These are phyloP conservation scores for Fusarium haematococcum DNA, from an alignment of 2,329 filamentous ascomycete genomes.

Conservation along the genomic window DNA sequence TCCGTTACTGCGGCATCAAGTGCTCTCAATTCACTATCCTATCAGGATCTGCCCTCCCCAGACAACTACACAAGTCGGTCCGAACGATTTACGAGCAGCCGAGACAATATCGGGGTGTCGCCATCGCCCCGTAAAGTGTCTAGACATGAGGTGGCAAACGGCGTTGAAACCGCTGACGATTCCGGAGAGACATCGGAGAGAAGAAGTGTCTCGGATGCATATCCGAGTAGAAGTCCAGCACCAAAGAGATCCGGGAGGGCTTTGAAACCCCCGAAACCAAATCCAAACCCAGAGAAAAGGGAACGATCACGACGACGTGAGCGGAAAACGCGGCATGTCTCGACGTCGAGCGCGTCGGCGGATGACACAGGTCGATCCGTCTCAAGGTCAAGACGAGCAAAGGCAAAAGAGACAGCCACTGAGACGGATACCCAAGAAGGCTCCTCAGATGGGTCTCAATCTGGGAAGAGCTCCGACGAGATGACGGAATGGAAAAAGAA, in stretches of 20 bases:
- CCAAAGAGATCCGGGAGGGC: slow-evolving; percentile 25
- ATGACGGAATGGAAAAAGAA: slow-evolving; percentile 70
- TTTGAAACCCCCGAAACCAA: slow-evolving; percentile 21
- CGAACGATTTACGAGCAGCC: slow-evolving; percentile 26
- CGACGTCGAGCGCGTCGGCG: slow-evolving; percentile 44
- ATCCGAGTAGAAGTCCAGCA: slow-evolving; percentile 30
- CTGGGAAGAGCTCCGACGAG: slow-evolving; percentile 53
- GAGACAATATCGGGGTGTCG: slow-evolving; percentile 15
- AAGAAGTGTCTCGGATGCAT: slow-evolving; percentile 25
- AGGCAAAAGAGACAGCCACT: slow-evolving; percentile 48
- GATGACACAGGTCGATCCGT: slow-evolving; percentile 37
- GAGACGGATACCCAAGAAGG: slow-evolving; percentile 61
- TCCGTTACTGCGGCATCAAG: slow-evolving; percentile 69
- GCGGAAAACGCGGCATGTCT: slow-evolving; percentile 30
- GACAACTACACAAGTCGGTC: slow-evolving; percentile 31
- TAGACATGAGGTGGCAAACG: slow-evolving; percentile 30
- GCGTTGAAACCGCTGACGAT: slow-evolving; percentile 35
- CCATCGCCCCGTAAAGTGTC: slow-evolving; percentile 30
- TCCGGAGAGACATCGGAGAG: slow-evolving; percentile 37
- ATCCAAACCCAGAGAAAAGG: slow-evolving; percentile 28
- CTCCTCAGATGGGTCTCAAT: slow-evolving; percentile 57
- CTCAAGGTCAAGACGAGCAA: slow-evolving; percentile 43
- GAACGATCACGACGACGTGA: slow-evolving; percentile 38
- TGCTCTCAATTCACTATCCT: slow-evolving; percentile 56
- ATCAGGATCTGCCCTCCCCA: slow-evolving; percentile 38